phyloP scores from a whole-genome alignment of 805 yeast species.

The Metschnikowia colocasiae region DNA sequence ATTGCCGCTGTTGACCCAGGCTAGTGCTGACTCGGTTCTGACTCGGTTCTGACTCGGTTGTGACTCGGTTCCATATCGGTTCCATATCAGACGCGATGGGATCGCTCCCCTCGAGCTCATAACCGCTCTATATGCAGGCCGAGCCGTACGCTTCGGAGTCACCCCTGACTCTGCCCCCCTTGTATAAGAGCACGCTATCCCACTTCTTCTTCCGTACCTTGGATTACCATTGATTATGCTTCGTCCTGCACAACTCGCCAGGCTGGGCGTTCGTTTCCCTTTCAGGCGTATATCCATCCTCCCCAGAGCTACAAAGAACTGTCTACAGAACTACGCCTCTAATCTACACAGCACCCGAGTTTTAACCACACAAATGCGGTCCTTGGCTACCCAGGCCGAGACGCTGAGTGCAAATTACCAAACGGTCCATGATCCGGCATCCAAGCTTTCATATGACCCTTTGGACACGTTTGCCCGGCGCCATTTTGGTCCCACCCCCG shows the following conservation, averaged over 20 bases:
- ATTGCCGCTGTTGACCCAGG: too few species aligned
- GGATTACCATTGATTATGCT: background rate
- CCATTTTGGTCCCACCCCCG: conserved; percentile 79
- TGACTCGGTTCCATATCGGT: too few species aligned
- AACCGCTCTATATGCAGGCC: background rate
- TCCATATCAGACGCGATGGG: too few species aligned
- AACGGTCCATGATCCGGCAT: conserved; percentile 43
- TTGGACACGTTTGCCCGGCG: conserved; percentile 86
- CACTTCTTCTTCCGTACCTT: background rate
- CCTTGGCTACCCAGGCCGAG: conserved; percentile 36
- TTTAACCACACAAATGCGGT: background rate
- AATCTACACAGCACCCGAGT: too few species aligned
- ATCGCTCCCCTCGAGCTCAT: too few species aligned
- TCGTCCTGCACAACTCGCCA: background rate
- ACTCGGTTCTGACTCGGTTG: background rate
- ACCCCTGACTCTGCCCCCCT: background rate
- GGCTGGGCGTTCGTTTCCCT: background rate
- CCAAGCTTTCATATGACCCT: conserved; percentile 23
- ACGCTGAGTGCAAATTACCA: conserved; percentile 54
- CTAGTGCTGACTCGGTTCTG: too few species aligned
- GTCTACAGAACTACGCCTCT: background rate
- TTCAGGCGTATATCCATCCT: background rate
- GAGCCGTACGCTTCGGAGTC: conserved; percentile 1
- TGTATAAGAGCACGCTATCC: background rate
- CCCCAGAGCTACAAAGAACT: background rate